Evolutionary conservation across 352 stramenopile species (phyloP).

Genomic region (Phytopythium cucurbitacearum): DNA sequence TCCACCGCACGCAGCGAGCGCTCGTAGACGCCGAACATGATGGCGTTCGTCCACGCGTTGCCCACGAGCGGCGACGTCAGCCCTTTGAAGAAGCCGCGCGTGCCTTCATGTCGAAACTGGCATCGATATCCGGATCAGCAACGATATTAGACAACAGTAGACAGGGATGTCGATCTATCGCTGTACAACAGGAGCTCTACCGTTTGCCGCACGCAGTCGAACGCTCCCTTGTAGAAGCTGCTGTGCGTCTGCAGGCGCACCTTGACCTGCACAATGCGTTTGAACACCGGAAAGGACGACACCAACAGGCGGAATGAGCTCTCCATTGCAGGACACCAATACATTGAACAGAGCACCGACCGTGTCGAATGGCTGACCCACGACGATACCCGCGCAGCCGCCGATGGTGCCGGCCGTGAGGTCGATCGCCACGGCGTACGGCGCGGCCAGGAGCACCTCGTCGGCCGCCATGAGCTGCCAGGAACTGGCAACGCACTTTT

Average conservation of each 20-base stretch:
- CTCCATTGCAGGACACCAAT: not conserved
- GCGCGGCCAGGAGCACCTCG: slow-evolving; percentile 4
- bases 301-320: not conserved
- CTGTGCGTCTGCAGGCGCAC: slow-evolving; percentile 55
- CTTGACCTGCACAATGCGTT: slow-evolving; percentile 38
- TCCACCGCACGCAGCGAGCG: slow-evolving; percentile 62
- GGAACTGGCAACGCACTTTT: not conserved
- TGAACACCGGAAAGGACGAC: slow-evolving; percentile 1
- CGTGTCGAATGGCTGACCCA: slow-evolving; percentile 61
- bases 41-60: slow-evolving; percentile 81
- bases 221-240: slow-evolving; percentile 44
- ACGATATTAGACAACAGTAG: no score
- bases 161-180: not conserved
- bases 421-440: slow-evolving; percentile 35
- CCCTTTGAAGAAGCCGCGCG: slow-evolving; percentile 81
- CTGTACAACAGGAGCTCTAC: slow-evolving; percentile 6
- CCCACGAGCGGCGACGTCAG: slow-evolving; percentile 77
- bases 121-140: not conserved
- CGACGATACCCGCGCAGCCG: slow-evolving; percentile 44
- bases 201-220: slow-evolving; percentile 43
- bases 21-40: slow-evolving; percentile 85
- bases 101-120: slow-evolving; percentile 49
- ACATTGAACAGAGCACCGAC: slow-evolving; percentile 10
- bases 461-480: slow-evolving; percentile 17
- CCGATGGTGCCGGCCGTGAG: slow-evolving; percentile 46